phyloP scores from a whole-genome alignment of 2,329 filamentous ascomycete species.

The Diaporthe longicolla region DNA sequence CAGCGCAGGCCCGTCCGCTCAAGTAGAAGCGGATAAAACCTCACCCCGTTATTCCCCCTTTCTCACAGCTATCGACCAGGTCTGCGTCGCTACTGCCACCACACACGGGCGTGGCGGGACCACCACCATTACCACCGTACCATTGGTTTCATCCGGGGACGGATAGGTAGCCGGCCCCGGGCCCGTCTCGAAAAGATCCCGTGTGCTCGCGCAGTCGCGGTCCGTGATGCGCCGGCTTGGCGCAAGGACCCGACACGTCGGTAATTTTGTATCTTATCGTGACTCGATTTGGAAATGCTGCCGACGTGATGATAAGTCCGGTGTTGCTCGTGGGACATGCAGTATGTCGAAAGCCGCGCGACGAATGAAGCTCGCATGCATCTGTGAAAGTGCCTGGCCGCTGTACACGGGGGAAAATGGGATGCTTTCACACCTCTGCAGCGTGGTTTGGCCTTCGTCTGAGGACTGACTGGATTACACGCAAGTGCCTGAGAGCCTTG shows the following conservation, averaged over 20 bases:
- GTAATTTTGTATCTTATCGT: neutral
- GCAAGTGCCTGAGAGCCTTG: too few relatives aligned
- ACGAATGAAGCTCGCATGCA: too few relatives aligned
- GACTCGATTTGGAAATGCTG: neutral
- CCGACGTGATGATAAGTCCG: neutral
- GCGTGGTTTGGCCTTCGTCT: too few relatives aligned
- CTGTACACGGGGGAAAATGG: too few relatives aligned
- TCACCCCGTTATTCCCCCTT: neutral
- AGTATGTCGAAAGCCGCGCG: neutral
- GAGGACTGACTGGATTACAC: too few relatives aligned
- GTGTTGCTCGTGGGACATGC: neutral
- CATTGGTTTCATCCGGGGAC: neutral
- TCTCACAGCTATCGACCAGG: neutral
- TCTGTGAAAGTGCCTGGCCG: too few relatives aligned
- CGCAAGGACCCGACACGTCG: neutral
- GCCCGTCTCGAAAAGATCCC: neutral
- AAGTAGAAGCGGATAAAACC: neutral
- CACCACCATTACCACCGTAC: neutral
- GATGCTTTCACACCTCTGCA: too few relatives aligned
- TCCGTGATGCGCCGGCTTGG: neutral
- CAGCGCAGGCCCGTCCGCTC: neutral
- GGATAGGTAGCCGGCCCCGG: neutral
- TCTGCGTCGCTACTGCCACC: neutral
- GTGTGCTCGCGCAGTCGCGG: neutral
- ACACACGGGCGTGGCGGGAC: neutral